A percentile compares a stretch with the other conserved stretches of the same genome.
Evolutionary conservation across 352 stramenopile genomes (phyloP).

Genomic region (Pythium rishiriense): DNA sequence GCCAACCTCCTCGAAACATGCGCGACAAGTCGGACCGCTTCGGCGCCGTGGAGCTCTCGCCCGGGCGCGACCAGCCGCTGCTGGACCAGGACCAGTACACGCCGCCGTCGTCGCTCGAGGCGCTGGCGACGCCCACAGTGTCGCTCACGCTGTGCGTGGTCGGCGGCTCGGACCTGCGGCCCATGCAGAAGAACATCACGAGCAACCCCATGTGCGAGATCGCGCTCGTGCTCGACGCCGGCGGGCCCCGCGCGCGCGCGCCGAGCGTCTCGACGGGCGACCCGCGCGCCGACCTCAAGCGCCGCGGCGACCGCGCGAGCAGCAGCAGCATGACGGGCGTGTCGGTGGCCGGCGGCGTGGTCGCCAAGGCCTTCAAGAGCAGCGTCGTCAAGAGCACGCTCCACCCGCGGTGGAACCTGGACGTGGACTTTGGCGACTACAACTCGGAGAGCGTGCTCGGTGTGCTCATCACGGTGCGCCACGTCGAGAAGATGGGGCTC

Average conservation of each 20-base stretch:
- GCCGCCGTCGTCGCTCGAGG: slow-evolving; percentile 50
- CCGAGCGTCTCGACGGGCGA: slow-evolving; percentile 10
- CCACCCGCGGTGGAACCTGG: slow-evolving; percentile 82
- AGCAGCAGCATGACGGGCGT: slow-evolving; percentile 3
- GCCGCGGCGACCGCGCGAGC: slow-evolving; percentile 12
- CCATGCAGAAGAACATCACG: slow-evolving; percentile 69
- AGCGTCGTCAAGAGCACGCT: slow-evolving; percentile 69
- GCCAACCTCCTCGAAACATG: slow-evolving; percentile 5
- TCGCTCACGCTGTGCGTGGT: slow-evolving; percentile 60
- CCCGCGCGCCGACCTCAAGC: slow-evolving; percentile 21
- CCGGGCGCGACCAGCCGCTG: slow-evolving; percentile 55
- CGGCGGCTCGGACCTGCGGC: slow-evolving; percentile 51
- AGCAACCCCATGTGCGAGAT: slow-evolving; percentile 75
- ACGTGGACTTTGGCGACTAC: slow-evolving; percentile 79
- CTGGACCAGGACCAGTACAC: slow-evolving; percentile 33
- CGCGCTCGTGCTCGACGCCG: slow-evolving; percentile 62
- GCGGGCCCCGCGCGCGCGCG: slow-evolving; percentile 32
- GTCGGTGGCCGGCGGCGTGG: slow-evolving; percentile 22
- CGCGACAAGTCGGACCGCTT: slow-evolving; percentile 34
- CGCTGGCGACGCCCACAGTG: slow-evolving; percentile 57
- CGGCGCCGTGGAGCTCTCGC: slow-evolving; percentile 55
- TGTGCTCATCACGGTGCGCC: slow-evolving; percentile 65
- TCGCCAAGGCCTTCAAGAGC: slow-evolving; percentile 54
- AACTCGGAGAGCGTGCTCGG: slow-evolving; percentile 66
- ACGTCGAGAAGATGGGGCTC: slow-evolving; percentile 73